Base-by-base conservation (phyloP, 305 asterid species). In the Fraxinus nigra region DNA sequence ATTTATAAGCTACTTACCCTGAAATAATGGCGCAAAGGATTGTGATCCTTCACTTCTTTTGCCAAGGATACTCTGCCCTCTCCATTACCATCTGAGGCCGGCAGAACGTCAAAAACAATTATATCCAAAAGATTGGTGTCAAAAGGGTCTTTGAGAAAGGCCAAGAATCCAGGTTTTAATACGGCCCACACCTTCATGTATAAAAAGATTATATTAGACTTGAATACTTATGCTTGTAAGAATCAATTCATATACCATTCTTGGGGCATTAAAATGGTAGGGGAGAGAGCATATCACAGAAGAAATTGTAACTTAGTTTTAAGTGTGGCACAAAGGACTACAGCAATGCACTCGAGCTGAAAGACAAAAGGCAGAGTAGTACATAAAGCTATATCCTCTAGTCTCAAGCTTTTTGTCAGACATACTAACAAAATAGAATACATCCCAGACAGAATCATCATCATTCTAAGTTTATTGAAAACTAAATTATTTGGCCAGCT, bases 101-200 rank as follows among this genome's bases (percentile, higher is more conserved):
- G 98, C 75, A 96, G 89, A 72, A 96, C 97, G 91, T 96, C 98
- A 89, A 96, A 96, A 70, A 96, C 97, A 85, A 96, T 87, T 83
- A 96, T 93, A 85, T 96, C 99, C 78, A 96, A 78, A 76, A 97
- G 99, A 87, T 85, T 90, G 75, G 92, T 85, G 82, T 96, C 98
- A 84, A 89, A 93, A 24, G 98, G 99, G 85, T 93, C 94, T 86
- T 91, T 96, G 77, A 96, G 97, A 80, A 96, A 91, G 85, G 98
- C 99, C 92, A 96, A 83, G 88, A 96, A 96, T 85, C 99, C 98
- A 83, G 99, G 98, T 85, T 96, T 96, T 38, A 96, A 85, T 65
- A 96, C 97, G 22, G 98, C 98, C 99, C 99, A 96, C 77, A 96
- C 99, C 99, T 96, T 91, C 77, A 92, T 46, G 83, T 76, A 77